Percentiles rank a stretch among this genome's conserved stretches.
phyloP scores from a whole-genome alignment of 2,329 filamentous ascomycete genomes.

The Aspergillus candidus region DNA sequence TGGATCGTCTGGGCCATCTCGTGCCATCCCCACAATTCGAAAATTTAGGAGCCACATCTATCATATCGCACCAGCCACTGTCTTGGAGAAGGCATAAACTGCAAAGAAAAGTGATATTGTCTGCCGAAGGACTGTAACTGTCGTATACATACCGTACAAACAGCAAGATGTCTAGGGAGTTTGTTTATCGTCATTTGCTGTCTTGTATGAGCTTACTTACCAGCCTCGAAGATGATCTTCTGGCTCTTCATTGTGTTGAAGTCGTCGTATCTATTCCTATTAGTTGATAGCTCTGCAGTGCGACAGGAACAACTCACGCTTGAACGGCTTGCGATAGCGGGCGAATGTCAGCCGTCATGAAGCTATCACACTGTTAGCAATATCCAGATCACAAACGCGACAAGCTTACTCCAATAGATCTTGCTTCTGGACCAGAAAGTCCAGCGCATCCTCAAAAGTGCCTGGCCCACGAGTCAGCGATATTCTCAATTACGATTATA shows the following conservation, averaged over 20 bases:
- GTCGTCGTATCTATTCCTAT: conserved; percentile 51
- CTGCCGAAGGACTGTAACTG: too few species aligned
- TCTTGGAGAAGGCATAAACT: too few species aligned
- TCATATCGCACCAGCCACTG: too few species aligned
- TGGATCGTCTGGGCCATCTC: too few species aligned
- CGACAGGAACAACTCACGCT: conserved; percentile 28
- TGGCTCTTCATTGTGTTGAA: conserved; percentile 66
- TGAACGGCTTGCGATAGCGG: conserved; percentile 58
- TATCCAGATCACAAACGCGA: neutral
- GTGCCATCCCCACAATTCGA: too few species aligned
- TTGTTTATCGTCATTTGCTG: too few species aligned
- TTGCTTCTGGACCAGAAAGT: conserved; percentile 58
- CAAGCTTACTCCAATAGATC: conserved; percentile 55
- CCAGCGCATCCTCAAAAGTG: conserved; percentile 59
- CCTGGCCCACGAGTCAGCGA: conserved; percentile 8
- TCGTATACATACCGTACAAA: too few species aligned
- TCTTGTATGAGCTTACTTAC: conserved; percentile 8
- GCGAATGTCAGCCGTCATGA: conserved; percentile 69
- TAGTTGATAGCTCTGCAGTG: neutral
- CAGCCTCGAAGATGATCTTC: conserved; percentile 60
- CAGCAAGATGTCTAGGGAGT: too few species aligned
- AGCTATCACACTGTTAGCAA: conserved; percentile 42
- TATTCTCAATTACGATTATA: too few species aligned
- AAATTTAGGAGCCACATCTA: too few species aligned
- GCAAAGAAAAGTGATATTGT: too few species aligned